Conservation (phyloP, 2,329 filamentous ascomycete species). For the Colletotrichum sp. region DNA sequence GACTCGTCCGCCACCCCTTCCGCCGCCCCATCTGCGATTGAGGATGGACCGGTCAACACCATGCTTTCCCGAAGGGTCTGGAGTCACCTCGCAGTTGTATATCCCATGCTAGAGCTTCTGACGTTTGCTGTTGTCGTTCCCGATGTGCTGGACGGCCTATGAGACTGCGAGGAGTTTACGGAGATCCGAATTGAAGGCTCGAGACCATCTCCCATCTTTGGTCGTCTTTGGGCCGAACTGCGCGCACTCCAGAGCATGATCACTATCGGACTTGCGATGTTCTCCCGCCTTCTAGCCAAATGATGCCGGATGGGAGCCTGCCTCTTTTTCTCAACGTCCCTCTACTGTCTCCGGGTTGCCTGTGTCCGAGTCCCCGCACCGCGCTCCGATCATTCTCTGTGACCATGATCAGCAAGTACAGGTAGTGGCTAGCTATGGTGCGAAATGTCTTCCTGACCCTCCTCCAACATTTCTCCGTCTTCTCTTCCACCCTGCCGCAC, state of each 20-base stretch:
- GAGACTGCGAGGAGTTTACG: background rate
- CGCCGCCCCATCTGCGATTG: background rate
- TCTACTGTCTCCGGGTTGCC: background rate
- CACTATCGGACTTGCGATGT: background rate
- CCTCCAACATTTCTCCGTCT: too few relatives aligned
- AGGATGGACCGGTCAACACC: background rate
- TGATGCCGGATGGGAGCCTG: background rate
- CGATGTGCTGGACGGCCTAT: background rate
- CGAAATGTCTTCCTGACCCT: too few relatives aligned
- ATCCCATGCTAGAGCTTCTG: background rate
- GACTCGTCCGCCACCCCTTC: background rate
- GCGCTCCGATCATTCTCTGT: background rate
- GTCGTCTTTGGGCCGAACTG: background rate
- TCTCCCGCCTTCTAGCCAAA: background rate
- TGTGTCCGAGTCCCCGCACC: background rate
- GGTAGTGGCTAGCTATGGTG: too few relatives aligned
- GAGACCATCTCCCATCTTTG: background rate
- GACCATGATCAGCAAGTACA: background rate
- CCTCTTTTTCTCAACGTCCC: background rate
- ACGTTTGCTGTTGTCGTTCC: background rate
- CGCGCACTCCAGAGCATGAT: background rate
- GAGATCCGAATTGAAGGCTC: background rate
- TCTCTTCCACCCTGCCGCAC: too few relatives aligned
- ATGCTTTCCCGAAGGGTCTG: background rate
- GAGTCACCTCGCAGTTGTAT: background rate